These are phyloP conservation scores for Pugionium cornutum DNA, from an alignment of 345 rosid genomes.

Conservation along the genomic window DNA sequence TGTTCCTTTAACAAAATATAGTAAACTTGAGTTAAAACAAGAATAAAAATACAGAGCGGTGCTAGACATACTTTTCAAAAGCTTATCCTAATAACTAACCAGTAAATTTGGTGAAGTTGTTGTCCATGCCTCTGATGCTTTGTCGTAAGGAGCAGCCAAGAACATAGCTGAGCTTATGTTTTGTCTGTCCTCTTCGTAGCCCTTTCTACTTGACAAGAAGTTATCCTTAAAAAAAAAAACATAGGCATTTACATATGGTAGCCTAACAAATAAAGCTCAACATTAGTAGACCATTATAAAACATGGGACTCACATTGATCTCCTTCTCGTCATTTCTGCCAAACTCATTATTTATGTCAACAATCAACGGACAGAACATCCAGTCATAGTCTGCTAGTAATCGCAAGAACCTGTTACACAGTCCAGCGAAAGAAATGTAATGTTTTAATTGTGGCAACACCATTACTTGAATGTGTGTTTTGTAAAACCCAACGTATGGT, in stretches of 20 bases:
- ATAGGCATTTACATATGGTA: slow-evolving; percentile 10
- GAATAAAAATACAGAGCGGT: background rate
- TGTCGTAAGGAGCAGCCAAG: slow-evolving; percentile 85
- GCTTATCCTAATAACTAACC: slow-evolving; percentile 55
- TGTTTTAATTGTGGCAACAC: slow-evolving; percentile 9
- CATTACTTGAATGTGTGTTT: slow-evolving; percentile 5
- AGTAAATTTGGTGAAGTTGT: slow-evolving; percentile 55
- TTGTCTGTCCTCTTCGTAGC: slow-evolving; percentile 49
- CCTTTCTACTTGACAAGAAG: slow-evolving; percentile 67
- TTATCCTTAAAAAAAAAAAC: slow-evolving; percentile 50
- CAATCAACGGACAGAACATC: slow-evolving; percentile 74
- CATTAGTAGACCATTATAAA: slow-evolving; percentile 8
- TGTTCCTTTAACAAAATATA: slow-evolving; percentile 58
- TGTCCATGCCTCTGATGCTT: slow-evolving; percentile 95
- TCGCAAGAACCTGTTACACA: slow-evolving; percentile 69
- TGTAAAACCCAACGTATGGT: slow-evolving; percentile 20
- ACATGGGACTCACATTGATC: slow-evolving; percentile 61
- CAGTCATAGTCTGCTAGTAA: slow-evolving; percentile 79
- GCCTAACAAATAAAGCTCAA: slow-evolving; percentile 16
- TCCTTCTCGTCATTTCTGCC: slow-evolving; percentile 64
- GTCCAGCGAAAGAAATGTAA: background rate
- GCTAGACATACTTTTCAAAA: background rate
- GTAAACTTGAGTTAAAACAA: slow-evolving; percentile 13
- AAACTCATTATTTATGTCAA: slow-evolving; percentile 84
- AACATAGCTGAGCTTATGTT: slow-evolving; percentile 69